Base-by-base conservation (phyloP, 306 rosid genomes). In the Elaeagnus macrophylla region DNA sequence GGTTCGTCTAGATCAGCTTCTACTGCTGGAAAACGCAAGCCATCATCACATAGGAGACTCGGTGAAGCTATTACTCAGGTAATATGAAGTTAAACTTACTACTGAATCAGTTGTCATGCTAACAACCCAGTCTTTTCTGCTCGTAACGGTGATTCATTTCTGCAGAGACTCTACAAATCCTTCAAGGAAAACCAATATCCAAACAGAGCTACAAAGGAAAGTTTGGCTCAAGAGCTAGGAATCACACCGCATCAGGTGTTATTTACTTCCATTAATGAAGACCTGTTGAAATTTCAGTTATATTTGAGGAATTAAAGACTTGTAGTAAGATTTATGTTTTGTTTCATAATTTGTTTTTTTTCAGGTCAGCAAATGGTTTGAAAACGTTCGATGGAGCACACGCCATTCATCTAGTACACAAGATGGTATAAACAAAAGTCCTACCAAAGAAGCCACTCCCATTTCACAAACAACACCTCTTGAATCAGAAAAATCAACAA, bases 361-460 rank as follows among this genome's bases (percentile, higher is more conserved):
- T 43, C 76, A 93, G 99, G 96, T 93, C 61, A 65, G 74, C 79
- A 93, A 84, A 81, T 93, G 96, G 96, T 93, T 93, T 70, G 95
- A 68, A 67, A 93, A 93, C 44, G 48, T 74, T 48, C 89, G 96
- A 9, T 87, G 94, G 94, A 77, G 83, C 73, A 65, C 60, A 11
- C 89, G 77, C 32, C 73, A 81, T 69, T 42, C 89, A 53, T 39
- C 81, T 2, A 50, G 18, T 11, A 56, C 15, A 69, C 61, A 70
- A 67, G 65, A 64, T 41, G 60, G 76, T n/a, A 51, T 57, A 39
- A 73, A 57, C n/a, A 39, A 54, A 54, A 68, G 67, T 51, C 67
- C 77, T 67, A 73, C 70, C 4, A 59, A 53, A 51, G 68, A 10
- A 51, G 68, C 63, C 13, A 13, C 10, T 35, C 56, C 63, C 10